Conservation (phyloP, 2,329 filamentous ascomycete genomes). For the Fusarium virguliforme region DNA sequence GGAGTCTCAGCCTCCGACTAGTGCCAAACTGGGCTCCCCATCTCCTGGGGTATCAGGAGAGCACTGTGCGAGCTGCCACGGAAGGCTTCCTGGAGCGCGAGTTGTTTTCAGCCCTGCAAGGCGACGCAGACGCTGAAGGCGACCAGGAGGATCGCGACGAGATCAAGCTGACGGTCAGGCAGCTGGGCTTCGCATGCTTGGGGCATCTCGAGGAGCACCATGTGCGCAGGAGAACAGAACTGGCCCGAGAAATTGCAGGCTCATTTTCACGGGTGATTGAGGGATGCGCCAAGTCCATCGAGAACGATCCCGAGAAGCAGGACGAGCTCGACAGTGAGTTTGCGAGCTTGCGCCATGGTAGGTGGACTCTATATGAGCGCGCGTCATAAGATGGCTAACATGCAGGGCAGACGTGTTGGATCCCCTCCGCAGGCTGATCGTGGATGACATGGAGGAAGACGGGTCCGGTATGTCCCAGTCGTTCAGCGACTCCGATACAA, state of each 20-base stretch:
- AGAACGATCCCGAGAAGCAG: conserved; percentile 51
- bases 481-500: conserved; percentile 49
- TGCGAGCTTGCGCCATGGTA: conserved; percentile 50
- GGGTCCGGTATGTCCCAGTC: conserved; percentile 69
- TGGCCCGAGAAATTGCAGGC: conserved; percentile 61
- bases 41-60: conserved; percentile 65
- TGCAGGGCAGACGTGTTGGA: conserved; percentile 59
- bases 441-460: conserved; percentile 73
- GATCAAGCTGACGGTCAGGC: conserved; percentile 50
- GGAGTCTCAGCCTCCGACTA: conserved; percentile 44
- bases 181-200: conserved; percentile 65
- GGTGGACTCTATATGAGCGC: conserved; percentile 20
- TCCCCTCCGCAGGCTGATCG: conserved; percentile 68
- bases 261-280: conserved; percentile 62
- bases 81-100: conserved; percentile 63
- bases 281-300: conserved; percentile 61
- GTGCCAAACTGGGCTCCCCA: conserved; percentile 67
- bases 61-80: conserved; percentile 59
- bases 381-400: conserved; percentile 27
- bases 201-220: conserved; percentile 64
- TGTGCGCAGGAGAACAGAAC: conserved; percentile 59
- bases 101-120: conserved; percentile 58
- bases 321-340: conserved; percentile 55
- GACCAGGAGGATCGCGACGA: conserved; percentile 50
- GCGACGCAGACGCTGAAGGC: conserved; percentile 50